A percentile compares a stretch with the other conserved stretches of the same genome.
Conservation (phyloP, 2,329 filamentous ascomycete genomes). For the Talaromyces sp. region DNA sequence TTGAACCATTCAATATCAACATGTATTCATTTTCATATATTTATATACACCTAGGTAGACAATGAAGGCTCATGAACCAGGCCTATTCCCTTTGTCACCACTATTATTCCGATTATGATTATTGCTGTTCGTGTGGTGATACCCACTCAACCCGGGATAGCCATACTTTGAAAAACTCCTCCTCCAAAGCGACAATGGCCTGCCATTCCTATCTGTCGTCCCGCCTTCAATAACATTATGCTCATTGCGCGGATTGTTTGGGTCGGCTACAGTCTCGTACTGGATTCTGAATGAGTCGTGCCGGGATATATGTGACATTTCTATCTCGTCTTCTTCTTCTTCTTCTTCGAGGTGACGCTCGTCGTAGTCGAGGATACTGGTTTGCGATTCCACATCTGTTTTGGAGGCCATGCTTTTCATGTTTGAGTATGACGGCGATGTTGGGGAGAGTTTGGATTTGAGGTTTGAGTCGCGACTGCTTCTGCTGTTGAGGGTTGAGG, state of each 20-base stretch:
- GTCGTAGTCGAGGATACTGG: slow-evolving; percentile 8
- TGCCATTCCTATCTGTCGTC: background rate
- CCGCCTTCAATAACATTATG: slow-evolving; percentile 2
- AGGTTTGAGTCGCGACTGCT: background rate
- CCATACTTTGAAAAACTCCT: slow-evolving; percentile 13
- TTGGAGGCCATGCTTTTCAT: background rate
- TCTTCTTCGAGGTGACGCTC: background rate
- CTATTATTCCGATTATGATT: background rate
- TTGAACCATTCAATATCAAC: background rate
- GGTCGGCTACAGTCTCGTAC: slow-evolving; percentile 6
- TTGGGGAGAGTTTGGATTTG: background rate
- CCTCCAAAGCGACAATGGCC: slow-evolving; percentile 11
- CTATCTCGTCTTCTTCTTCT: background rate
- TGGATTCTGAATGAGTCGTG: slow-evolving; percentile 14
- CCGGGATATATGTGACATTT: slow-evolving; percentile 10
- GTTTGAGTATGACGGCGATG: background rate
- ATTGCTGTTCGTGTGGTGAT: background rate
- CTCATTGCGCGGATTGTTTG: background rate
- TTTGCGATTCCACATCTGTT: slow-evolving; percentile 16
- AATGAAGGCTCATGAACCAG: background rate
- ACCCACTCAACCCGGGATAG: background rate
- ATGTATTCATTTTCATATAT: background rate
- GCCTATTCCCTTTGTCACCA: background rate
- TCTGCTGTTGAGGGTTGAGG: background rate
- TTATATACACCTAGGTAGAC: background rate